Evolutionary conservation across 441 rosid genomes (phyloP), one percentile per base, ranked within the genome.

Genomic region (Populus hybrid): DNA sequence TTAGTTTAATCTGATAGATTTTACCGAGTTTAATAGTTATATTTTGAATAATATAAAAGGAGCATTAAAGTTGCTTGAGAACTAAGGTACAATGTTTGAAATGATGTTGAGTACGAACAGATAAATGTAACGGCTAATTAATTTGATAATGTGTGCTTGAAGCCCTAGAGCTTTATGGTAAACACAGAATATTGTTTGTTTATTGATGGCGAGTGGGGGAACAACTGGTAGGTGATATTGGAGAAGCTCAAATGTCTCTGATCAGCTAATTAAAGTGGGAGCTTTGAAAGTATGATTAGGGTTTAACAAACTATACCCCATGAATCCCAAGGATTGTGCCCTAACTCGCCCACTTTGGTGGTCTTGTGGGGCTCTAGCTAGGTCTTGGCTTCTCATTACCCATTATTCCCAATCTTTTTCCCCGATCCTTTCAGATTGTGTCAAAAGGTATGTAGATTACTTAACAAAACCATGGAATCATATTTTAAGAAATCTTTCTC

Each of bases 181-280:
- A 30, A 30, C 32, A 3, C 32, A 30, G 2, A 6, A 54, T 20
- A 42, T 42, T 54, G 61, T 54, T 54, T 18, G 61, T 54, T 54
- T 54, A 54, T 30, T 30, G 32, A 30, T 30, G 38, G 3, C 3
- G 18, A 42, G 63, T 78, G 61, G 87, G 81, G 32, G 82, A 71
- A 46, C 79, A 78, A 6, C 21, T 54, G 83, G 81, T 79, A 8
- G 80, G 83, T 74, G 67, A 59, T 42, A 24, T 71, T 77, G 73
- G 73, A 74, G 67, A 75, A 73, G 67, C 77, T 80, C 77, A 36
- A 32, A 30, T 76, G 85, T 80, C 79, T 38, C 82, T 78, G 67
- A 77, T 83, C 32, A 30, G 32, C 32, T 30, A 63, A 83, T 83
- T 4, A 63, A n/a, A 76, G 54, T 1, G 61, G 23, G 46, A 1